Percentiles rank a stretch among this genome's conserved stretches.
Evolutionary conservation across 768 basidiomycete species (phyloP).

Genomic region (Termitomyces sp.): DNA sequence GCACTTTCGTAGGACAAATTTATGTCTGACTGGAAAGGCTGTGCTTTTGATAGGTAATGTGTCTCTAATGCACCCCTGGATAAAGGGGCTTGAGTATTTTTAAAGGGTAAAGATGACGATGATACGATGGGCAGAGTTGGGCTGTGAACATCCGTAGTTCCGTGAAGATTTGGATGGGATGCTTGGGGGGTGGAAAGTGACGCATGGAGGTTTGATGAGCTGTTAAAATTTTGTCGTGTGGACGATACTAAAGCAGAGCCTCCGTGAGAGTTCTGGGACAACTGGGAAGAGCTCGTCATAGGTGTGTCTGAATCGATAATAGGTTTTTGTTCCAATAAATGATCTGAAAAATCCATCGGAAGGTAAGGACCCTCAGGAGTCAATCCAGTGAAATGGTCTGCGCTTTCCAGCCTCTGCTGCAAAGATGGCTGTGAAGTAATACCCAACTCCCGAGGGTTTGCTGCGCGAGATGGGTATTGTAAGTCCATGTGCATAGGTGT

Average conservation of each 20-base stretch:
- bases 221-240: background rate
- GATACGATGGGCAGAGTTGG: background rate
- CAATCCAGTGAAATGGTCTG: background rate
- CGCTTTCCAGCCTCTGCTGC: conserved; percentile 4
- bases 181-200: background rate
- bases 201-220: background rate
- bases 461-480: conserved; percentile 8
- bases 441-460: background rate
- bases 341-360: background rate
- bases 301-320: background rate
- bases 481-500: conserved; percentile 4
- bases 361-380: background rate
- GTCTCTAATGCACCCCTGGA: background rate
- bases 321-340: conserved; percentile 2
- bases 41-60: background rate
- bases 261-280: background rate
- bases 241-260: background rate
- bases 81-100: background rate
- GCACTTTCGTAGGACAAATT: conserved; percentile 4
- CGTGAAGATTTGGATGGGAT: background rate
- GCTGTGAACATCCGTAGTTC: background rate
- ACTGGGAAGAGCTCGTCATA: background rate
- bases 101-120: background rate
- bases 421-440: background rate
- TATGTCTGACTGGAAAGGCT: background rate